Evolutionary conservation across 768 basidiomycete species (phyloP).

Genomic region (Auricularia heimuer): DNA sequence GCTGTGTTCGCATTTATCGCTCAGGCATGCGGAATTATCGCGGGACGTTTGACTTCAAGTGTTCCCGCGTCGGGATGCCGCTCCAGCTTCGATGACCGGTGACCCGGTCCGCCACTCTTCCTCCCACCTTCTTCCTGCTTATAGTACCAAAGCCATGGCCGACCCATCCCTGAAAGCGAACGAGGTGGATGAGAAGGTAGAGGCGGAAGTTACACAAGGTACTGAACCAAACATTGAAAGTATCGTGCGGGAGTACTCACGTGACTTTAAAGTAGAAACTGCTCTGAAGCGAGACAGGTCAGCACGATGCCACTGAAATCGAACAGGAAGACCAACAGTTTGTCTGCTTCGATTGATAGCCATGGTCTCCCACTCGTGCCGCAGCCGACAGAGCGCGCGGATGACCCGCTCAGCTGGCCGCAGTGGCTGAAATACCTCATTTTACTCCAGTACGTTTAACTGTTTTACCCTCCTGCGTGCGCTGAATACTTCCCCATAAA

Average conservation of each 20-base stretch:
- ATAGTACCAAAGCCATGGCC: too few relatives aligned
- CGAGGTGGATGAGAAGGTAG: background rate
- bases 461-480: slow-evolving; percentile 2
- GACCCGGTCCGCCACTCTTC: too few relatives aligned
- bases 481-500: slow-evolving; percentile 15
- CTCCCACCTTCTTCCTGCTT: too few relatives aligned
- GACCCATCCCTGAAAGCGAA: background rate
- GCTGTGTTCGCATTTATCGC: too few relatives aligned
- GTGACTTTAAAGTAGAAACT: background rate
- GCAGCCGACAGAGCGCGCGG: slow-evolving; percentile 30
- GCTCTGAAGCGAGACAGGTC: background rate
- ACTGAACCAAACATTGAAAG: background rate
- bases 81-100: too few relatives aligned
- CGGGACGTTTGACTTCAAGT: too few relatives aligned
- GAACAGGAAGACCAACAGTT: too few relatives aligned
- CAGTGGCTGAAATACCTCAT: slow-evolving; percentile 6
- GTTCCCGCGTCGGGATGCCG: too few relatives aligned
- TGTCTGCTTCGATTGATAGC: background rate
- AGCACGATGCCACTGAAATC: background rate
- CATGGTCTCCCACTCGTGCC: slow-evolving; percentile 32
- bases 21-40: too few relatives aligned
- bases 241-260: background rate
- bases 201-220: background rate
- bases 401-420: slow-evolving; percentile 36
- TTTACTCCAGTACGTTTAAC: background rate